These are phyloP conservation scores for Acanthamoeba royreba DNA, from an alignment of 208 protist genomes.

Conservation along the genomic window DNA sequence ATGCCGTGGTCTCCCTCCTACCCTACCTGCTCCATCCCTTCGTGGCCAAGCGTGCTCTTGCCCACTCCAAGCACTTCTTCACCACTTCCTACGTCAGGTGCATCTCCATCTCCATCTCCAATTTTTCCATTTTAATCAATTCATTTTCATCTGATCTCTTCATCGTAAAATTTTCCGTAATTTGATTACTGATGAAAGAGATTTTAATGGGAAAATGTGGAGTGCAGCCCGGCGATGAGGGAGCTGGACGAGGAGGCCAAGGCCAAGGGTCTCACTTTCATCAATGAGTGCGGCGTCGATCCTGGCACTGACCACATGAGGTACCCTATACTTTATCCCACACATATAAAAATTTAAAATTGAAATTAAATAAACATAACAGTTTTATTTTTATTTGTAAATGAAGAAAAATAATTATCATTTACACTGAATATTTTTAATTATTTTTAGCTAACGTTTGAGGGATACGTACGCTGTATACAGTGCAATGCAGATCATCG, in stretches of 20 bases:
- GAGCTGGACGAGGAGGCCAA: constrained; percentile 62
- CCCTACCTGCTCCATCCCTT: constrained; percentile 58
- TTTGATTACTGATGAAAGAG: no score
- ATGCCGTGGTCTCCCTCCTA: constrained; percentile 74
- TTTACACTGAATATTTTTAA: no score
- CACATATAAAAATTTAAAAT: neutral
- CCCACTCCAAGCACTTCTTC: constrained; percentile 74
- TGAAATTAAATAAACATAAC: neutral
- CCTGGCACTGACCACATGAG: constrained; percentile 83
- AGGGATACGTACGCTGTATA: no score
- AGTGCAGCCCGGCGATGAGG: constrained; percentile 48
- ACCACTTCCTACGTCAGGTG: constrained; percentile 76
- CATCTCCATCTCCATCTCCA: no score
- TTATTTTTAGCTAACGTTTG: no score
- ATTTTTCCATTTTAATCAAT: neutral
- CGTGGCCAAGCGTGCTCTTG: constrained; percentile 75
- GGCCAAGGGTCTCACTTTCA: constrained; percentile 60
- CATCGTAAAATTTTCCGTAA: no score
- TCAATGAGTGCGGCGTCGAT: constrained; percentile 85
- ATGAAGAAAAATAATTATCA: no score
- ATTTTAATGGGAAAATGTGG: no score
- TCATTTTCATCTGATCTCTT: neutral
- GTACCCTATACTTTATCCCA: no score
- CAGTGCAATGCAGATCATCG: constrained; percentile 62
- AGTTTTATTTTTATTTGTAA: neutral